Evolutionary conservation across 2,329 filamentous ascomycete species (phyloP).

Genomic region (Madurella fahalii): DNA sequence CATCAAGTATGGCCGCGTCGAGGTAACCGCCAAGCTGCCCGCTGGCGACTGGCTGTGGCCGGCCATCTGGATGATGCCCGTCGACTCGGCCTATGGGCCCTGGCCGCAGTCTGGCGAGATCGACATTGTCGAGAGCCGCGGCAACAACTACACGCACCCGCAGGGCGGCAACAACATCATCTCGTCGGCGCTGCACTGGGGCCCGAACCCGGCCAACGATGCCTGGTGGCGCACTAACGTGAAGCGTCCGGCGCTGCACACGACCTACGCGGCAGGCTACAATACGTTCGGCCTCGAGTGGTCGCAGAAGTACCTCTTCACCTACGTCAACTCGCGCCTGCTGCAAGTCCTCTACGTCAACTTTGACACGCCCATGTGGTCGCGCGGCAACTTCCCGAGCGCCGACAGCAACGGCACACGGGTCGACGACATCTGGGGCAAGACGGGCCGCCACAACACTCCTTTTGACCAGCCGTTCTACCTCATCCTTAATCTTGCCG

Average conservation of each 20-base stretch:
- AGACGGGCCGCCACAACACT: slow-evolving; percentile 57
- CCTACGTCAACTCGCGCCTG: slow-evolving; percentile 75
- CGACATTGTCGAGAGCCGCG: slow-evolving; percentile 75
- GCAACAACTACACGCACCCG: slow-evolving; percentile 73
- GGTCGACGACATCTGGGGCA: slow-evolving; percentile 59
- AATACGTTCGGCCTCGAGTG: slow-evolving; percentile 82
- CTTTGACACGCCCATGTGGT: slow-evolving; percentile 65
- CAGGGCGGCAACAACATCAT: slow-evolving; percentile 79
- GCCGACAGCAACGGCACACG: slow-evolving; percentile 62
- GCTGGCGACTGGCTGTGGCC: slow-evolving; percentile 85
- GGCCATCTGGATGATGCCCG: slow-evolving; percentile 86
- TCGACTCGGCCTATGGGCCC: slow-evolving; percentile 63
- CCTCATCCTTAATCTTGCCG: slow-evolving; percentile 70
- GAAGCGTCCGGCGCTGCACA: slow-evolving; percentile 70
- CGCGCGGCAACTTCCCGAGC: slow-evolving; percentile 63
- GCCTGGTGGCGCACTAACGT: slow-evolving; percentile 81
- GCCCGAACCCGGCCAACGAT: slow-evolving; percentile 66
- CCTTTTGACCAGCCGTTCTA: slow-evolving; percentile 76
- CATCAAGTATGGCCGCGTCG: slow-evolving; percentile 77
- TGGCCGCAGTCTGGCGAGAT: slow-evolving; percentile 84
- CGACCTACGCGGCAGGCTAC: slow-evolving; percentile 63
- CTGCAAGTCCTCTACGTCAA: slow-evolving; percentile 77
- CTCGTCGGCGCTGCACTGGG: slow-evolving; percentile 78
- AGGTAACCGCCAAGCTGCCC: slow-evolving; percentile 73
- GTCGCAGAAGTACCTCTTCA: slow-evolving; percentile 85